phyloP scores from a whole-genome alignment of 148 eudicot genomes.

The Vaccinium myrtillus region DNA sequence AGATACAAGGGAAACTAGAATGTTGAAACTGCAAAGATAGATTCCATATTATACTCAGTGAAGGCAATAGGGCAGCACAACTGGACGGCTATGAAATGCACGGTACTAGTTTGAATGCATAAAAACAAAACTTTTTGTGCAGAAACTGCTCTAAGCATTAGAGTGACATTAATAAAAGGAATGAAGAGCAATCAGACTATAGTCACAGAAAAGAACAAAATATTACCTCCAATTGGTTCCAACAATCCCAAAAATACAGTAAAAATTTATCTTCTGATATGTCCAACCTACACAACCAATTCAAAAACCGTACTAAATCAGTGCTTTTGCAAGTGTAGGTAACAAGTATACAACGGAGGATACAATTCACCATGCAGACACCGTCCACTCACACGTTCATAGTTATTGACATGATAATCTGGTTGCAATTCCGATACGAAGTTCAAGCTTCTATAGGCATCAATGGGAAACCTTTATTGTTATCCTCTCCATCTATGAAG shows the following conservation, averaged over 20 bases:
- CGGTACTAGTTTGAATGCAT: neutral
- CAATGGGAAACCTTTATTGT: neutral
- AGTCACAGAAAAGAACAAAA: constrained; percentile 6
- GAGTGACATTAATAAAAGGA: neutral
- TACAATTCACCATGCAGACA: neutral
- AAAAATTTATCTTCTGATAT: constrained; percentile 72
- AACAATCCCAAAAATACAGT: constrained; percentile 79
- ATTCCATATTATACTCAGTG: neutral
- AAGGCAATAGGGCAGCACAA: neutral
- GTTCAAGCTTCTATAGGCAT: neutral
- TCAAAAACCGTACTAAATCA: constrained; percentile 11
- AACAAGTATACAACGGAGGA: constrained; percentile 6
- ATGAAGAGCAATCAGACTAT: neutral
- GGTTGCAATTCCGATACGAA: neutral
- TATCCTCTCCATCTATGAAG: neutral
- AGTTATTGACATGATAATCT: neutral
- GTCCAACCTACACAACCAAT: constrained; percentile 53
- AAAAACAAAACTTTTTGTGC: neutral
- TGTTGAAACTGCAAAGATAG: neutral
- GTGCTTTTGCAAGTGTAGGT: constrained; percentile 3
- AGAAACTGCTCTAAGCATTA: neutral
- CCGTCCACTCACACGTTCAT: neutral
- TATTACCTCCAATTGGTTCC: constrained; percentile 74
- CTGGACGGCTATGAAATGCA: neutral
- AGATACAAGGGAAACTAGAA: neutral